Evolutionary conservation across 2,329 filamentous ascomycete species (phyloP).

Genomic region (Basipetospora chlamydospora): DNA sequence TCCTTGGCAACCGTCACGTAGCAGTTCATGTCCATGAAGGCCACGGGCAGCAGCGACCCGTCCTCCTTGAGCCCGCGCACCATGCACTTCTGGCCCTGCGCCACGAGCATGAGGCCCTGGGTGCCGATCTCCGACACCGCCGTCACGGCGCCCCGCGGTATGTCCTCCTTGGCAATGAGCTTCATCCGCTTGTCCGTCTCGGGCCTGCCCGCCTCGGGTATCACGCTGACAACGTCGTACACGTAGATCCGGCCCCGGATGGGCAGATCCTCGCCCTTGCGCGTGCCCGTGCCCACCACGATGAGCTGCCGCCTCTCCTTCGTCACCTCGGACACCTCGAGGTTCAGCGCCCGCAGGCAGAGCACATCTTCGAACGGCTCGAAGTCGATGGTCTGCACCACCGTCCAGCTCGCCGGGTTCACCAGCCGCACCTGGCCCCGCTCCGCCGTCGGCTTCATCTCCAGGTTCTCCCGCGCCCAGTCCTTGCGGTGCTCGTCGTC

Average conservation of each 20-base stretch:
- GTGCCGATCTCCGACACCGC: slow-evolving; percentile 72
- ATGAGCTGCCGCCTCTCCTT: slow-evolving; percentile 74
- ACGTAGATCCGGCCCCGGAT: slow-evolving; percentile 77
- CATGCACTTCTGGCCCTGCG: slow-evolving; percentile 96
- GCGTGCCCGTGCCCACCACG: slow-evolving; percentile 69
- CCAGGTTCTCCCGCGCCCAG: slow-evolving; percentile 58
- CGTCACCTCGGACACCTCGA: slow-evolving; percentile 84
- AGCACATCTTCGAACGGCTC: slow-evolving; percentile 65
- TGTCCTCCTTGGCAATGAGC: slow-evolving; percentile 75
- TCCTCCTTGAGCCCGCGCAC: slow-evolving; percentile 93
- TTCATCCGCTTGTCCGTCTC: slow-evolving; percentile 81
- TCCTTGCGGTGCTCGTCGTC: slow-evolving; percentile 75
- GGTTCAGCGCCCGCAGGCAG: slow-evolving; percentile 66
- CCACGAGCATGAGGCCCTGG: slow-evolving; percentile 76
- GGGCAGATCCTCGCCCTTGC: slow-evolving; percentile 81
- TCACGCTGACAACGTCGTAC: slow-evolving; percentile 82
- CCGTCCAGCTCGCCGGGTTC: slow-evolving; percentile 59
- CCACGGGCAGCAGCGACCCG: slow-evolving; percentile 78
- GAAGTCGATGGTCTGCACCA: slow-evolving; percentile 63
- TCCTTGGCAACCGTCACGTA: slow-evolving; percentile 80
- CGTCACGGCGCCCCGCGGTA: slow-evolving; percentile 82
- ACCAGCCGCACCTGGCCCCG: slow-evolving; percentile 65
- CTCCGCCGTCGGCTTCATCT: slow-evolving; percentile 50
- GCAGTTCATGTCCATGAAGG: slow-evolving; percentile 95
- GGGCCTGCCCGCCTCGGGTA: slow-evolving; percentile 71